These are phyloP conservation scores for Ganoderma resinaceum DNA, from an alignment of 1,284 basidiomycete genomes.

Conservation along the genomic window DNA sequence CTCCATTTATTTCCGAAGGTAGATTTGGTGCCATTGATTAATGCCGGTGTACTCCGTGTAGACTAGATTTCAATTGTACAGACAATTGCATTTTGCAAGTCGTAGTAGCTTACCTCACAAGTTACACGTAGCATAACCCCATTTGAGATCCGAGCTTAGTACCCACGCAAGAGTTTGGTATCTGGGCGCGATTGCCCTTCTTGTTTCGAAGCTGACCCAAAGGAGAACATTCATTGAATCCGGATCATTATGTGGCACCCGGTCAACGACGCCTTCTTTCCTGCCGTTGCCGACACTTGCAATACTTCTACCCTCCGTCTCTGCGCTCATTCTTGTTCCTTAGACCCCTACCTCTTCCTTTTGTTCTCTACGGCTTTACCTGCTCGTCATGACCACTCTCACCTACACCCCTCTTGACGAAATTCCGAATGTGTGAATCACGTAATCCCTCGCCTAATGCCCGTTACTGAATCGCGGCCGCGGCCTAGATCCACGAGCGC, in stretches of 20 bases:
- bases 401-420: neutral
- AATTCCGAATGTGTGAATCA: neutral
- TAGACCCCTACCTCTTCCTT: neutral
- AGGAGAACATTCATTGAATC: neutral
- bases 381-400: neutral
- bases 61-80: too few species aligned
- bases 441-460: neutral
- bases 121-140: neutral
- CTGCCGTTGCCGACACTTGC: neutral
- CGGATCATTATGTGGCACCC: neutral
- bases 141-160: neutral
- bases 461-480: neutral
- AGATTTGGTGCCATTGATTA: constrained; percentile 10
- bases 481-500: constrained; percentile 57
- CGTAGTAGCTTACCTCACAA: too few species aligned
- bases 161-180: neutral
- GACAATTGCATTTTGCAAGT: too few species aligned
- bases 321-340: neutral
- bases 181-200: neutral
- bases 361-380: neutral
- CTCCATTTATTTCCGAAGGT: constrained; percentile 2
- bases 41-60: constrained; percentile 6
- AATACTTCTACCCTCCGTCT: neutral
- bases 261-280: neutral
- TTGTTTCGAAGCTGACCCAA: neutral